Evolutionary conservation across 2,329 filamentous ascomycete genomes (phyloP), one percentile per base, ranked within the genome.

Genomic region (Aureobasidium lini): DNA sequence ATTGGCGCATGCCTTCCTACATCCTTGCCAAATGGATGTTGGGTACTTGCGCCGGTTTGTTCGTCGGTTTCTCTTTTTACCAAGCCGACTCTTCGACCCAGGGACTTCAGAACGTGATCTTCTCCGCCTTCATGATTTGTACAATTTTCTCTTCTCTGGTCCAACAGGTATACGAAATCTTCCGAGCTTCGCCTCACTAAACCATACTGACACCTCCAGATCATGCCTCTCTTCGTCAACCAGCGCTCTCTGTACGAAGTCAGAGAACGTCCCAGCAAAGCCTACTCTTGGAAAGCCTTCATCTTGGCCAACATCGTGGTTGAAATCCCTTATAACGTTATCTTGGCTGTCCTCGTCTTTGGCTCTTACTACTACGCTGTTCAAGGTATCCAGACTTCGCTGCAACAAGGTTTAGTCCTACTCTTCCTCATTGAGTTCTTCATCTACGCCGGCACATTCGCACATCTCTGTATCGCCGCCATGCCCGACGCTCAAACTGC

Each of bases 311-410:
- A 89, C 68, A 82, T 90, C 57, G 57, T 88, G 2, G 86, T 88
- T 50, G 88, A 92, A 69, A 77, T 90, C 1, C 87, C 87, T 0
- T 91, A 80, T 72, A 79, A 83, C 56, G 77, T 84, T 37, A 59
- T 89, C 9, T 81, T 84, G 1, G 84, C 80, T 11, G 72, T 89
- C 23, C 68, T 90, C 10, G 80, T 84, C 63, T 90, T 79, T 77
- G 80, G 90, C 67, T 85, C 80, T 70, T 93, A 88, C 83, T 96
- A 95, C 78, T 96, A 92, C 70, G 72, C 75, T 0, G 70, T 76
- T 11, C 73, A 73, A 9, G 67, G 70, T 15, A 64, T 69, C 16
- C 73, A 77, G 49, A 62, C 42, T 39, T 76, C 79, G 1, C 77
- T 81, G 48, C 81, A 86, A 2, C 82, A 88, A 62, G 84, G 77